Evolutionary conservation across 257 asterid species (phyloP).

Genomic region (Penstemon newberryi): DNA sequence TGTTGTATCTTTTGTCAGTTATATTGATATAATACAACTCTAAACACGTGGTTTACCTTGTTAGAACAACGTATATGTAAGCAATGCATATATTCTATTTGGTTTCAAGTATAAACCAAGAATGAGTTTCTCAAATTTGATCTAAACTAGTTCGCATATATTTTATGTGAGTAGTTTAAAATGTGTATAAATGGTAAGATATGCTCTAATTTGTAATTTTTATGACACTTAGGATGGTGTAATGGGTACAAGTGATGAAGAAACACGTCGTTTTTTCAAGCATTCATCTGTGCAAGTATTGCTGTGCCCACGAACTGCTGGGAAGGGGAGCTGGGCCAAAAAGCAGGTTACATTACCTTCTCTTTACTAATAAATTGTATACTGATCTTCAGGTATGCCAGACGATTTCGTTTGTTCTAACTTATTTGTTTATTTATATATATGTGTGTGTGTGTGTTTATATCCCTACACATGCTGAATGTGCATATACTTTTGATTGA

Average conservation of each 20-base stretch:
- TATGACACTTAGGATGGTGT: slow-evolving; percentile 65
- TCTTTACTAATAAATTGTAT: background rate
- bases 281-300: slow-evolving; percentile 87
- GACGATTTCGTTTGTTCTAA: background rate
- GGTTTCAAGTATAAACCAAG: too few species aligned
- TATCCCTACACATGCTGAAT: too few species aligned
- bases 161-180: background rate
- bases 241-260: slow-evolving; percentile 83
- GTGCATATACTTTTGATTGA: too few species aligned
- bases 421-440: background rate
- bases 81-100: background rate
- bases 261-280: slow-evolving; percentile 85
- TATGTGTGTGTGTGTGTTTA: too few species aligned
- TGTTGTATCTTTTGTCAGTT: background rate
- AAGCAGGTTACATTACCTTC: slow-evolving; percentile 14
- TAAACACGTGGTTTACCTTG: too few species aligned
- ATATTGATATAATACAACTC: too few species aligned
- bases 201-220: background rate
- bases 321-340: slow-evolving; percentile 86
- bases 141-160: too few species aligned
- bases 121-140: too few species aligned
- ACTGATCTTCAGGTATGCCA: background rate
- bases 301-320: slow-evolving; percentile 74
- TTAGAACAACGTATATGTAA: background rate
- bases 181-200: too few species aligned